Conservation (phyloP, 202 grass and related monocot genomes). For the Brachypodium distachyon region DNA sequence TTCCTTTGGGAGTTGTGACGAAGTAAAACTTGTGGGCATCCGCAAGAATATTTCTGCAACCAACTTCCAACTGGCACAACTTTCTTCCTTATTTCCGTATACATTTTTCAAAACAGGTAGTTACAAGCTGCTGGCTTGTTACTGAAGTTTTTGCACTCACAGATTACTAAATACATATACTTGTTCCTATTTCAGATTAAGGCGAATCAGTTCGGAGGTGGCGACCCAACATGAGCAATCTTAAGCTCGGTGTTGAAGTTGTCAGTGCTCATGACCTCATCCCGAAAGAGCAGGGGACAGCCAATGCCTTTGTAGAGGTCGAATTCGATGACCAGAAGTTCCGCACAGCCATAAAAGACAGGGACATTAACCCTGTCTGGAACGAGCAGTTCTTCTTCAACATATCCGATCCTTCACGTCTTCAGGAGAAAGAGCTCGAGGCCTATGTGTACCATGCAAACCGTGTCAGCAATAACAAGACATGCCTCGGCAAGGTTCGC, state of each 20-base stretch:
- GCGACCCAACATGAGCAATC: slow-evolving; percentile 35
- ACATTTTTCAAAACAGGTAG: background rate
- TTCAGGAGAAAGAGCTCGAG: slow-evolving; percentile 47
- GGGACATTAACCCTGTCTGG: slow-evolving; percentile 72
- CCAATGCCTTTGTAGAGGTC: slow-evolving; percentile 59
- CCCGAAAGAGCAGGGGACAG: slow-evolving; percentile 47
- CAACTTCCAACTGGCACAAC: background rate
- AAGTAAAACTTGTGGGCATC: slow-evolving; percentile 28
- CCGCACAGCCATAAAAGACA: slow-evolving; percentile 61
- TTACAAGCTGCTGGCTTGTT: background rate
- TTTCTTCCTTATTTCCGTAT: background rate
- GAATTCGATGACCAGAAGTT: slow-evolving; percentile 72
- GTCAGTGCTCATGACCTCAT: slow-evolving; percentile 50
- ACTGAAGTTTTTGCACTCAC: background rate
- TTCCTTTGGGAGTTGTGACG: slow-evolving; percentile 9
- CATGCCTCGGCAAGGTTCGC: slow-evolving; percentile 70
- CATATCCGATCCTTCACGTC: slow-evolving; percentile 66
- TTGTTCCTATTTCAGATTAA: slow-evolving; percentile 24
- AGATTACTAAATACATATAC: slow-evolving; percentile 1
- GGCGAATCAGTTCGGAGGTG: background rate
- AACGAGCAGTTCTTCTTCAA: slow-evolving; percentile 83
- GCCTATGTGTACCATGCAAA: slow-evolving; percentile 65
- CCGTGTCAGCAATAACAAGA: slow-evolving; percentile 37
- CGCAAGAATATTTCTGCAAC: slow-evolving; percentile 2
- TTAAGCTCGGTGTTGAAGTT: slow-evolving; percentile 68